Evolutionary conservation across 352 stramenopile genomes (phyloP).

Genomic region (Thraustochytrium striatum): DNA sequence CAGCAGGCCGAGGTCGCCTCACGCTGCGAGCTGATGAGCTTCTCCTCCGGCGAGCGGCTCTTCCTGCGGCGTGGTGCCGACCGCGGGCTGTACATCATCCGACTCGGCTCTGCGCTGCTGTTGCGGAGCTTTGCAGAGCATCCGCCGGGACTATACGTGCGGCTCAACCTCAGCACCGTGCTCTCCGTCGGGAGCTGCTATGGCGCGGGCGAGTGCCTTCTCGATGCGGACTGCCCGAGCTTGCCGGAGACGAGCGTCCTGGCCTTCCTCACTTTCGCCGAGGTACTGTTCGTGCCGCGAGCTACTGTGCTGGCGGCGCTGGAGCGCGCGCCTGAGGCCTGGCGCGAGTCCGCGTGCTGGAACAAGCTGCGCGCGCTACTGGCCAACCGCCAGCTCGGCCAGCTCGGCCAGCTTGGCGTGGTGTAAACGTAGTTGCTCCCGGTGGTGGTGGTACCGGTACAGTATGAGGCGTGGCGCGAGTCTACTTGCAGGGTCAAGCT

Average conservation of each 20-base stretch:
- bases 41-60: conserved; percentile 55
- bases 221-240: not conserved
- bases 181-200: not conserved
- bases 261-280: conserved; percentile 19
- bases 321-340: not conserved
- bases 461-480: no score
- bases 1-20: conserved; percentile 53
- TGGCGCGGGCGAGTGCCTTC: not conserved
- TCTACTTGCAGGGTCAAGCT: no score
- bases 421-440: no score
- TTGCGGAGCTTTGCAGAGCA: not conserved
- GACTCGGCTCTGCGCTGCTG: conserved; percentile 43
- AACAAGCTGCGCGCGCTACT: conserved; percentile 10
- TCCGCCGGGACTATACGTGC: not conserved
- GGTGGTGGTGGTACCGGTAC: no score
- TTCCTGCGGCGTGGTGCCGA: conserved; percentile 46
- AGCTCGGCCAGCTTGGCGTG: no score
- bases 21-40: conserved; percentile 54
- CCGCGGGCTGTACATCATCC: conserved; percentile 54
- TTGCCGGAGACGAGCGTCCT: not conserved
- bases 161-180: not conserved
- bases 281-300: conserved; percentile 10
- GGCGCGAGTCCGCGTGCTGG: not conserved
- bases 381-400: no score
- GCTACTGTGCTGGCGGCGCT: not conserved